Percentiles rank a stretch among this genome's conserved stretches.
phyloP scores from a whole-genome alignment of 257 asterid species.

The Echites panduratus region DNA sequence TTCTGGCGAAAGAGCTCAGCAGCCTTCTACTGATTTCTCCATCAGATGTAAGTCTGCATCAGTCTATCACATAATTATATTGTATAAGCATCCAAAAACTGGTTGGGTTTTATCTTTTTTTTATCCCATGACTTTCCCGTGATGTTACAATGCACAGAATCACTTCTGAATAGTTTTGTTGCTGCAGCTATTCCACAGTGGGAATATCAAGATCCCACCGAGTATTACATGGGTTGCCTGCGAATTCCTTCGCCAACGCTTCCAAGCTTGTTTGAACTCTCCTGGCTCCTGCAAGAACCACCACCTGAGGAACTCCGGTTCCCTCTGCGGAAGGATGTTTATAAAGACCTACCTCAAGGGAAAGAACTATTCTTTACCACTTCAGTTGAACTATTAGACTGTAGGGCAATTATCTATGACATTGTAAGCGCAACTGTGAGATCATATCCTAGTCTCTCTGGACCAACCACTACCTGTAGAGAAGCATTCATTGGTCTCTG shows the following conservation, averaged over 20 bases:
- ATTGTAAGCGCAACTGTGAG: slow-evolving; percentile 28
- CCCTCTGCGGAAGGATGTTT: slow-evolving; percentile 38
- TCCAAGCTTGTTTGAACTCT: slow-evolving; percentile 39
- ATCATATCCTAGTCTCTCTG: slow-evolving; percentile 27
- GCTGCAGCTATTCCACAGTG: slow-evolving; percentile 26
- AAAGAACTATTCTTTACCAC: slow-evolving; percentile 38
- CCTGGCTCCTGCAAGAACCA: slow-evolving; percentile 45
- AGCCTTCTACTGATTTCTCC: slow-evolving; percentile 28
- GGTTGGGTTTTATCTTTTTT: too few species aligned
- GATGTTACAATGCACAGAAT: too few species aligned
- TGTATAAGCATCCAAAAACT: too few species aligned
- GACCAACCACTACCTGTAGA: slow-evolving; percentile 19
- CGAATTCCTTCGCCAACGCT: slow-evolving; percentile 32
- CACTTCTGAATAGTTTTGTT: neutral
- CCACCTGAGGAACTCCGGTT: slow-evolving; percentile 44
- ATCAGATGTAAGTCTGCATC: slow-evolving; percentile 29
- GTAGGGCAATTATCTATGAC: slow-evolving; percentile 29
- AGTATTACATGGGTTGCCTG: slow-evolving; percentile 35
- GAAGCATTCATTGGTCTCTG: slow-evolving; percentile 41
- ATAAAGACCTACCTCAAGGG: slow-evolving; percentile 41
- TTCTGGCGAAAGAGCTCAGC: slow-evolving; percentile 27
- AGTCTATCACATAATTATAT: too few species aligned
- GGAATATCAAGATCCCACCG: slow-evolving; percentile 47
- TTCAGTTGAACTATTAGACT: slow-evolving; percentile 28
- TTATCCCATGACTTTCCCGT: neutral